Base-by-base conservation (phyloP, 768 basidiomycete species). In the Neoboletus brunneissimus region DNA sequence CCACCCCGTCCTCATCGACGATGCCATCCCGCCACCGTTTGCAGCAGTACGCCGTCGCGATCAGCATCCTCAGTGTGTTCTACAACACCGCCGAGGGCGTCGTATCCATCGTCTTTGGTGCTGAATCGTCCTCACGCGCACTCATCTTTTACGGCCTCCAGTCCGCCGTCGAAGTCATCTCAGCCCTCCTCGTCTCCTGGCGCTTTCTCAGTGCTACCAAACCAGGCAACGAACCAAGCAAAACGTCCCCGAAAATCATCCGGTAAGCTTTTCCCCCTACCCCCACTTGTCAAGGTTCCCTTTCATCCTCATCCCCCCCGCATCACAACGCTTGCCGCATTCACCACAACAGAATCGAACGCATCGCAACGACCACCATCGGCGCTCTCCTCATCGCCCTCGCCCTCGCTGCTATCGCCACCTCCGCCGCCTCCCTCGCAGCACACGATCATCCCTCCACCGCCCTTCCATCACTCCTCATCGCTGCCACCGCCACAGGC, bases 81-180 rank as follows among this genome's bases (percentile, higher is more conserved):
- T 69, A 69, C 69, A 76, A 62, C 72, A 65, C 55, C 60, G 76
- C 37, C 56, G 79, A 81, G 54, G 79, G 79, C 4, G 72, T 67
- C 1, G 29, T 79, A 10, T 78, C 77, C 11, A 71, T 80, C 45
- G 69, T 73, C 27, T 76, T 78, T 41, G 78, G 79, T 1, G 69
- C 72, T 44, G 77, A 79, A 41, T 73, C 76, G 8, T 70, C 72
- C 8, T 80, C 79, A 2, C 70, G 69, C 77, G 8, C 72, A 8
- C 73, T 80, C 40, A 66, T 81, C 32, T 79, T 80, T 65, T 80
- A 75, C 55, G 79, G 80, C 1, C 72, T 81, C 12, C 80, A 80
- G 38, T 80, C 79, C 0, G 76, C 63, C 2, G 76, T 79, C 45
- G 80, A 80, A 55, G 78, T 80, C 37, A 65, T 75, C 48, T 80